These are phyloP conservation scores for Zopfia rhizophila DNA, from an alignment of 2,329 filamentous ascomycete species.

Conservation along the genomic window DNA sequence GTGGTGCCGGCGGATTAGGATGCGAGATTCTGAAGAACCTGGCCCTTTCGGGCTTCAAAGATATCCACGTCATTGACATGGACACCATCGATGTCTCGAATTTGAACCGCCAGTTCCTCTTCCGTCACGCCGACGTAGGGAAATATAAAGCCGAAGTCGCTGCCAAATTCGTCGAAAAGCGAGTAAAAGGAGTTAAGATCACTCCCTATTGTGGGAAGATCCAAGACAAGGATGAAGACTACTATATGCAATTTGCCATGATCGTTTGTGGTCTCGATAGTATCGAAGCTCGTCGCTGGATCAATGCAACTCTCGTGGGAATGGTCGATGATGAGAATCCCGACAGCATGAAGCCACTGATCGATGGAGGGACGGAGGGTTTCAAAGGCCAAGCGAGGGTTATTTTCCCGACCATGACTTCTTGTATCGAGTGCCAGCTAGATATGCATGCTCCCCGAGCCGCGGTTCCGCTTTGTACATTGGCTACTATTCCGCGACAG, in stretches of 20 bases:
- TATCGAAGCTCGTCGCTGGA: slow-evolving; percentile 98
- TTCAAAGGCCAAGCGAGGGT: slow-evolving; percentile 98
- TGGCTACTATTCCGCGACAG: slow-evolving; percentile 95
- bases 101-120: slow-evolving; percentile 96
- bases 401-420: slow-evolving; percentile 89
- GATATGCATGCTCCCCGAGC: slow-evolving; percentile 98
- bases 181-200: slow-evolving; percentile 91
- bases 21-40: slow-evolving; percentile 98
- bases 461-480: slow-evolving; percentile 95
- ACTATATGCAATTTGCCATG: slow-evolving; percentile 96
- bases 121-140: slow-evolving; percentile 90
- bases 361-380: slow-evolving; percentile 96
- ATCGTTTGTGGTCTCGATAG: slow-evolving; percentile 95
- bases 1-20: slow-evolving; percentile 91
- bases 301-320: slow-evolving; percentile 90
- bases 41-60: slow-evolving; percentile 92
- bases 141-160: slow-evolving; percentile 94
- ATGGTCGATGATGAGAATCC: slow-evolving; percentile 87
- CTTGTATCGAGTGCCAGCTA: slow-evolving; percentile 97
- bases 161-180: slow-evolving; percentile 86
- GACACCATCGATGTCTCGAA: slow-evolving; percentile 99
- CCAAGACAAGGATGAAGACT: slow-evolving; percentile 94
- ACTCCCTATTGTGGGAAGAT: slow-evolving; percentile 95
- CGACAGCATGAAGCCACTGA: slow-evolving; percentile 89
- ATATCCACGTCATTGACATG: slow-evolving; percentile 99